Conservation (phyloP, 2,329 filamentous ascomycete genomes). For the Cladorrhinum sp. region DNA sequence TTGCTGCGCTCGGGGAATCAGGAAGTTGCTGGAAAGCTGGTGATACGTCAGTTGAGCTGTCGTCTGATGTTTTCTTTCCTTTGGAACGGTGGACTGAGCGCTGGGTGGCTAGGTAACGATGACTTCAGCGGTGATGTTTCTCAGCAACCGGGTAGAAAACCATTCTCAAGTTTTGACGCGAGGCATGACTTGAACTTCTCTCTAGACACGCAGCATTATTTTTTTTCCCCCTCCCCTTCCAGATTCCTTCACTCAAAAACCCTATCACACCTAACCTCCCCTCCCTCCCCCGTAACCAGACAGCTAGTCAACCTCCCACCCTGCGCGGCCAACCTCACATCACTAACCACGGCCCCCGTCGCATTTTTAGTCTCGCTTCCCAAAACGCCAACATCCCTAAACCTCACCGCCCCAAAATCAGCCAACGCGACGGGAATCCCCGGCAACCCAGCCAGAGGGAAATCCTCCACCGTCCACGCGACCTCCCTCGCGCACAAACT, state of each 20-base stretch:
- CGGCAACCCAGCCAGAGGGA: constrained; percentile 18
- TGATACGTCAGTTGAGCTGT: too few relatives aligned
- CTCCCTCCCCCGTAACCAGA: constrained; percentile 13
- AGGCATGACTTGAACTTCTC: too few relatives aligned
- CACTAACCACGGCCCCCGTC: constrained; percentile 13
- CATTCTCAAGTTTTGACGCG: too few relatives aligned
- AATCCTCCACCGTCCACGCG: constrained; percentile 24
- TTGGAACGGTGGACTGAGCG: too few relatives aligned
- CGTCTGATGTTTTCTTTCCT: too few relatives aligned
- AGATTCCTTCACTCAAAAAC: constrained; percentile 10
- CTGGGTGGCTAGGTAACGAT: too few relatives aligned
- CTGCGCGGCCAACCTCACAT: constrained; percentile 20
- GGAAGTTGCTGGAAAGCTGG: too few relatives aligned
- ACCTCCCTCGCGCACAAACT: constrained; percentile 19
- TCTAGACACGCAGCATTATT: too few relatives aligned
- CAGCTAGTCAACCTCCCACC: constrained; percentile 25
- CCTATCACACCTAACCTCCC: constrained; percentile 15
- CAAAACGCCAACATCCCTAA: constrained; percentile 11
- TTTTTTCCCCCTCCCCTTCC: too few relatives aligned
- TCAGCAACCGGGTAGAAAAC: not conserved
- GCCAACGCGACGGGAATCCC: constrained; percentile 20
- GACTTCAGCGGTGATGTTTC: too few relatives aligned
- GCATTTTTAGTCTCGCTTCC: constrained; percentile 7
- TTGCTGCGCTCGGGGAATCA: too few relatives aligned
- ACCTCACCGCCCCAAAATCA: constrained; percentile 22